Conservation (phyloP, 768 basidiomycete species). For the Fibroporia radiculosa region DNA sequence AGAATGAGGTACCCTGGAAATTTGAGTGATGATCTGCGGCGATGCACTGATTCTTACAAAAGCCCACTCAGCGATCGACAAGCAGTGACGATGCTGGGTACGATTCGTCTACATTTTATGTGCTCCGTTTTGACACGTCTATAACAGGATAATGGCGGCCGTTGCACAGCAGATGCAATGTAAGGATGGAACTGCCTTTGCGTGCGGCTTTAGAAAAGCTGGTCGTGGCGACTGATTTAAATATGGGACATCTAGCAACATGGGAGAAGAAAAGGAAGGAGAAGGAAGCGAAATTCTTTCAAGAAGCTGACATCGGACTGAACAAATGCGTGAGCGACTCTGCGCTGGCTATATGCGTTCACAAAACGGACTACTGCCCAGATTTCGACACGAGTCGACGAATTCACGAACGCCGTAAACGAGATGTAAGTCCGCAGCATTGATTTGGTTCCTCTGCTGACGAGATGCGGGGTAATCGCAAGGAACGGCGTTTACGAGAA, state of each 20-base stretch:
- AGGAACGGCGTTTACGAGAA: constrained; percentile 19
- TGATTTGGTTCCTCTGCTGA: background rate
- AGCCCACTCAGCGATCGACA: constrained; percentile 9
- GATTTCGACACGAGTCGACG: constrained; percentile 9
- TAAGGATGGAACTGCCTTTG: too few species aligned
- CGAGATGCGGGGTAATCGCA: background rate
- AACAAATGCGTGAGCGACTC: constrained; percentile 14
- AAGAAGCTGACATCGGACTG: constrained; percentile 11
- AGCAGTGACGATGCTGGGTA: constrained; percentile 20
- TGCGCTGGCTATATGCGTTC: background rate
- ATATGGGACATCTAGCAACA: constrained; percentile 9
- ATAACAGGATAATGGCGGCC: constrained; percentile 15
- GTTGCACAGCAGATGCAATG: constrained; percentile 22
- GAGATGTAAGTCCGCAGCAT: constrained; percentile 13
- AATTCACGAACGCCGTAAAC: constrained; percentile 10
- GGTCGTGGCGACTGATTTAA: too few species aligned
- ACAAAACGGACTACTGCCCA: background rate
- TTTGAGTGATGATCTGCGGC: background rate
- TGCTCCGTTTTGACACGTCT: background rate
- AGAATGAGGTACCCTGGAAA: background rate
- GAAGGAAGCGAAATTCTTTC: constrained; percentile 18
- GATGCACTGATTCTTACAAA: background rate
- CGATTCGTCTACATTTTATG: background rate
- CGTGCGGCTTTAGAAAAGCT: too few species aligned
- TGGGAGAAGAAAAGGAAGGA: constrained; percentile 24